Evolutionary conservation across 257 asterid genomes (phyloP), one percentile per base, ranked within the genome.

Genomic region (Fraxinus anomala): DNA sequence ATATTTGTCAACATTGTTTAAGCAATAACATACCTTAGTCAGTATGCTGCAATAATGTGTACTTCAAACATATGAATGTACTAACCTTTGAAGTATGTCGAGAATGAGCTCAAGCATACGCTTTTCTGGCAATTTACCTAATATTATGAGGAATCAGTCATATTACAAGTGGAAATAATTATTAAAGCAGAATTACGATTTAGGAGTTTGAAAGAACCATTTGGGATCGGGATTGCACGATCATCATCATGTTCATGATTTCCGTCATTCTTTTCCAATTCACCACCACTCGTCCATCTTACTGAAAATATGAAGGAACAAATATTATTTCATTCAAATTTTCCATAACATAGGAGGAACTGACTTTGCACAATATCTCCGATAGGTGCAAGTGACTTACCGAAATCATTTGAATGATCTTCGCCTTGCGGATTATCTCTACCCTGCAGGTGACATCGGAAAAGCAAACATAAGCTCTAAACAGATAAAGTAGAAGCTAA

Each of bases 31-130:
- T 40, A 21, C 40, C 73, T 14, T 1, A 2, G 44, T 9, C 44
- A 5, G 42, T 68, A 56, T 14, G 33, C 19, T 54, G 36, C 16
- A 77, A n/a, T 34, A 17, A 63, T 12, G 36, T 63, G 21, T 10
- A 44, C 44, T 39, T 39, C 14, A 66, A 21, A 63, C 5, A 76
- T 40, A 19, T 16, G 13, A 71, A 44, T 36, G 17, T 40, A 47
- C 4, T 56, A 59, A 93, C 98, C 97, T 87, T 73, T 92, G 97
- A 5, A 94, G 84, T 77, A 89, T 85, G 72, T 92, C 97, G 23
- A 94, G 96, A 76, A 90, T 86, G 6, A 87, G 91, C 89, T 90
- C 89, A 0, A 94, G 96, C 44, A 82, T 42, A 51, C 83, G 89
- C 77, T 92, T 94, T 21, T 81, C 83, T n/a, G 97, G 99, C 85